These are phyloP conservation scores for Didymella pomorum DNA, from an alignment of 2,329 filamentous ascomycete species.

Conservation along the genomic window DNA sequence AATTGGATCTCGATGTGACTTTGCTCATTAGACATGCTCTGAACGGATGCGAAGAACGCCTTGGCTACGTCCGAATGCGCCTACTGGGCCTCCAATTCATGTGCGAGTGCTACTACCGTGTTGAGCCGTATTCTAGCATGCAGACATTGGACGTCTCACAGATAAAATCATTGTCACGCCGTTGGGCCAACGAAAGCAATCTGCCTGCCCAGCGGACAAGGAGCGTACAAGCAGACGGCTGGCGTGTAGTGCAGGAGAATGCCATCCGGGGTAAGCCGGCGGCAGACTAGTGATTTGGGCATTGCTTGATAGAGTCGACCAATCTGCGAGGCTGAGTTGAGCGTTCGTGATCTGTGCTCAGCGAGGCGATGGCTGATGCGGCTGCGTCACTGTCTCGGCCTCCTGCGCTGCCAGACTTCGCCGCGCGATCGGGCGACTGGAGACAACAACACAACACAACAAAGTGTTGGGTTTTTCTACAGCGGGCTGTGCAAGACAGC, in stretches of 20 bases:
- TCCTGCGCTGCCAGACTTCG: constrained; percentile 22
- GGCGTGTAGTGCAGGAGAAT: constrained; percentile 3
- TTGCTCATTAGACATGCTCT: not conserved
- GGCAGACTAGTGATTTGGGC: constrained; percentile 11
- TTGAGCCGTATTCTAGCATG: not conserved
- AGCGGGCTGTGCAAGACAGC: constrained; percentile 21
- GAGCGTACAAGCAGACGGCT: not conserved
- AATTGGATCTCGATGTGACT: not conserved
- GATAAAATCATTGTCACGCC: not conserved
- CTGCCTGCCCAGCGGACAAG: constrained; percentile 20
- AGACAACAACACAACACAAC: constrained; percentile 9
- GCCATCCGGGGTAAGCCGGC: constrained; percentile 24
- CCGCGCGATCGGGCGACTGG: constrained; percentile 26
- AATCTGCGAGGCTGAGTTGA: constrained; percentile 38
- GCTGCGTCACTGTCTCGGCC: constrained; percentile 22
- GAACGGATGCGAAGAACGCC: not conserved
- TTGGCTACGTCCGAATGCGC: not conserved
- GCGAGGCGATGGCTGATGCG: constrained; percentile 13
- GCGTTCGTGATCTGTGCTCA: constrained; percentile 12
- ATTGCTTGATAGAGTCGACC: constrained; percentile 18
- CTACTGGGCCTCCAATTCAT: not conserved
- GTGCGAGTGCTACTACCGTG: not conserved
- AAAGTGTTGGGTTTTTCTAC: not conserved
- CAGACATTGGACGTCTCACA: not conserved
- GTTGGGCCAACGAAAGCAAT: not conserved